Evolutionary conservation across 345 rosid genomes (phyloP).

Genomic region (Ceriops zippeliana): DNA sequence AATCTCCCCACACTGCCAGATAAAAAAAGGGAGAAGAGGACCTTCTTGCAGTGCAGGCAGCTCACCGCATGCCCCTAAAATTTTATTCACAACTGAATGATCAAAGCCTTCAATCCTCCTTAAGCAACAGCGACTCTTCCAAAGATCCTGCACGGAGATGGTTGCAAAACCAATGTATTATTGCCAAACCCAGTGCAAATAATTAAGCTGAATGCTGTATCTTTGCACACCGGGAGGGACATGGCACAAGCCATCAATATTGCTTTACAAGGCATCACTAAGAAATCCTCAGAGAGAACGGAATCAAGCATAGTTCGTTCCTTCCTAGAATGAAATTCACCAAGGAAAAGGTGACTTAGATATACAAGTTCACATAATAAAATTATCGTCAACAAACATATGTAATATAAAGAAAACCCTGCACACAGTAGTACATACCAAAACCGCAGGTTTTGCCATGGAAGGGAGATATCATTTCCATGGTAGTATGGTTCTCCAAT

Average conservation of each 20-base stretch:
- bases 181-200: background rate
- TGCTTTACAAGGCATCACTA: constrained; percentile 79
- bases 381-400: background rate
- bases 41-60: constrained; percentile 52
- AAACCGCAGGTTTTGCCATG: constrained; percentile 91
- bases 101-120: constrained; percentile 81
- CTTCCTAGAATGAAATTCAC: constrained; percentile 47
- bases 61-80: constrained; percentile 78
- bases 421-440: constrained; percentile 45
- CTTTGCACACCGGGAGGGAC: constrained; percentile 70
- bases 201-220: background rate
- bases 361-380: too few species aligned
- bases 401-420: background rate
- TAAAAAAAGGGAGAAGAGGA: constrained; percentile 64
- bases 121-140: constrained; percentile 72
- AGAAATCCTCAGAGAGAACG: constrained; percentile 52
- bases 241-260: constrained; percentile 74
- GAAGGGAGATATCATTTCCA: constrained; percentile 77
- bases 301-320: constrained; percentile 66
- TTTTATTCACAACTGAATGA: constrained; percentile 69
- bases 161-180: background rate
- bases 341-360: background rate
- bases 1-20: constrained; percentile 88
- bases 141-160: constrained; percentile 54
- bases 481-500: constrained; percentile 82